These are phyloP conservation scores for Casaregolazyma lundiana DNA, from an alignment of 1,139 yeast genomes.

Conservation along the genomic window DNA sequence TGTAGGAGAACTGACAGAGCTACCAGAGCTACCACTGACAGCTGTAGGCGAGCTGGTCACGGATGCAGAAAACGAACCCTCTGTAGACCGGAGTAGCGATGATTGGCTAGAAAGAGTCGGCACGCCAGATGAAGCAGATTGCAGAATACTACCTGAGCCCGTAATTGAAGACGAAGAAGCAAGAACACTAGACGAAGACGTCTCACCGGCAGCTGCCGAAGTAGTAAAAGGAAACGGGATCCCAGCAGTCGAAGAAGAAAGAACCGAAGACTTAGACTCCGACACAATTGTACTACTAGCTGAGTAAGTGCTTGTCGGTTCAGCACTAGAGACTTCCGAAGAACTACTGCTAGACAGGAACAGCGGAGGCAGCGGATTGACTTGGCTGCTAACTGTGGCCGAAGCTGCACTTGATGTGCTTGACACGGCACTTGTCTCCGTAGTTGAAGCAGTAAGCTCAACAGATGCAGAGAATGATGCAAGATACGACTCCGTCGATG, in stretches of 20 bases:
- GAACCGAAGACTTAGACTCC: background rate
- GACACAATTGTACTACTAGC: background rate
- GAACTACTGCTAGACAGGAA: background rate
- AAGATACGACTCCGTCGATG: background rate
- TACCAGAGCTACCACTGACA: too few relatives aligned
- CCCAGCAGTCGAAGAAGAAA: background rate
- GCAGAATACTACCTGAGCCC: background rate
- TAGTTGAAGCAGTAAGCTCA: background rate
- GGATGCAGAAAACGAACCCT: background rate
- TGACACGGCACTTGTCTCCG: background rate
- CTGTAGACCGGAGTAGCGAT: background rate
- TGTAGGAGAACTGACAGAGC: background rate
- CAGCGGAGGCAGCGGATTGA: slow-evolving; percentile 7
- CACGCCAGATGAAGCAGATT: background rate
- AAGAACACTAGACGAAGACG: background rate
- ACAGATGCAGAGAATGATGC: background rate
- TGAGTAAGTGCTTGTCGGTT: background rate
- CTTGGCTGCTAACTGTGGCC: background rate
- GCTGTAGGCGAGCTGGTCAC: too few relatives aligned
- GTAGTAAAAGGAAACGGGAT: background rate
- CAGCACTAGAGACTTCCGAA: background rate
- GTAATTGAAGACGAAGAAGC: background rate
- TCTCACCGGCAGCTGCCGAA: background rate
- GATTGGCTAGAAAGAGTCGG: background rate
- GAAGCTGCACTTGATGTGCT: background rate